Percentiles rank a stretch among this genome's conserved stretches.
Conservation (phyloP, 2,329 filamentous ascomycete genomes). For the Trichoderma harzianum region DNA sequence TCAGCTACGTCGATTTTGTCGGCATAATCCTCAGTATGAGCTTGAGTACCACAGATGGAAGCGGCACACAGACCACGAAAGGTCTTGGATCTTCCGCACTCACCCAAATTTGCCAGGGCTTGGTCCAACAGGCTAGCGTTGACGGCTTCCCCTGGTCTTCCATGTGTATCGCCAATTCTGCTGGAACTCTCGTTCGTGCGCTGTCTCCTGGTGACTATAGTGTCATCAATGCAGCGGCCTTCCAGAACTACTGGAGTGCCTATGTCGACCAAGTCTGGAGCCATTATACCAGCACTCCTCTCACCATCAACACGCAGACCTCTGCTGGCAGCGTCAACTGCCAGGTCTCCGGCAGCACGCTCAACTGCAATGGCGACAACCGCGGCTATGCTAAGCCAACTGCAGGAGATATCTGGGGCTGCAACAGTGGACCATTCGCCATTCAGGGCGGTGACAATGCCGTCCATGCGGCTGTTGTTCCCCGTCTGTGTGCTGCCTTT, state of each 20-base stretch:
- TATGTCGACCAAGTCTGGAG: slow-evolving; percentile 48
- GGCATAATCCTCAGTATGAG: slow-evolving; percentile 50
- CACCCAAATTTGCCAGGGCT: slow-evolving; percentile 38
- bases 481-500: slow-evolving; percentile 50
- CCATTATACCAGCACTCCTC: slow-evolving; percentile 35
- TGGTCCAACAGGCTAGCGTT: slow-evolving; percentile 35
- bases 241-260: slow-evolving; percentile 41
- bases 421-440: slow-evolving; percentile 47
- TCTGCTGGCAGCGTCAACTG: slow-evolving; percentile 40
- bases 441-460: slow-evolving; percentile 36
- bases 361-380: slow-evolving; percentile 43
- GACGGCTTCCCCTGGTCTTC: slow-evolving; percentile 44
- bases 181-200: slow-evolving; percentile 41
- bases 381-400: slow-evolving; percentile 42
- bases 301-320: slow-evolving; percentile 44
- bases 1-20: slow-evolving; percentile 51
- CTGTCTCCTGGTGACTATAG: slow-evolving; percentile 43
- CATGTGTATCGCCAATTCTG: slow-evolving; percentile 39
- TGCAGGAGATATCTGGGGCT: slow-evolving; percentile 48
- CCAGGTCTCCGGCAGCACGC: slow-evolving; percentile 32
- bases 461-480: slow-evolving; percentile 42
- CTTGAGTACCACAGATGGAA: slow-evolving; percentile 36
- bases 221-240: slow-evolving; percentile 33
- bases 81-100: slow-evolving; percentile 39
- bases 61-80: slow-evolving; percentile 37